Evolutionary conservation across 139 green algal genomes (phyloP).

Genomic region (Chlorella sorokiniana): DNA sequence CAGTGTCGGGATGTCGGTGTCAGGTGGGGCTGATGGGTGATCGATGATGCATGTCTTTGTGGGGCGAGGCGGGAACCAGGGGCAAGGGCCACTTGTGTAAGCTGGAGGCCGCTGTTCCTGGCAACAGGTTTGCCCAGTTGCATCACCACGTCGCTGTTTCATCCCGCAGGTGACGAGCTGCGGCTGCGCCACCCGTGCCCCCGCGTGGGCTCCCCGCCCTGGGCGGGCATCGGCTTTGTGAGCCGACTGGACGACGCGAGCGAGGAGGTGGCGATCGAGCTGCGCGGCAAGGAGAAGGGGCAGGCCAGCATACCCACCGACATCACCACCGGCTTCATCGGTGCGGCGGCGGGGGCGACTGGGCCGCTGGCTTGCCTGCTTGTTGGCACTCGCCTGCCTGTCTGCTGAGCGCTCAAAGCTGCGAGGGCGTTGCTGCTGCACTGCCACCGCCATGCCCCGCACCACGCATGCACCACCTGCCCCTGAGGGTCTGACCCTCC

Average conservation of each 20-base stretch:
- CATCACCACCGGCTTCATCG: constrained; percentile 75
- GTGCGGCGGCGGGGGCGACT: background rate
- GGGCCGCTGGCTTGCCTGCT: background rate
- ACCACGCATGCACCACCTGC: no score
- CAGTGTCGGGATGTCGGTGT: no score
- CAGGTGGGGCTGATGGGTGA: no score
- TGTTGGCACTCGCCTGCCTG: background rate
- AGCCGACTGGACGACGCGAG: constrained; percentile 75
- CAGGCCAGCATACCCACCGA: constrained; percentile 52
- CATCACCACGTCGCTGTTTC: background rate
- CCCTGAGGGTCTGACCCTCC: background rate
- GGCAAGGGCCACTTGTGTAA: no score
- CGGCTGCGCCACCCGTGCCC: constrained; percentile 76
- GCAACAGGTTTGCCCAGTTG: background rate
- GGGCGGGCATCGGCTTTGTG: constrained; percentile 80
- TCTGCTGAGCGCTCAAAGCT: background rate
- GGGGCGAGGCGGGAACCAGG: no score
- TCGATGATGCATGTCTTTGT: no score
- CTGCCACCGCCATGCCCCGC: no score
- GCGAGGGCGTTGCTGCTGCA: background rate
- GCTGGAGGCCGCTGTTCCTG: no score
- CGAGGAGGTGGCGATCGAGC: constrained; percentile 88
- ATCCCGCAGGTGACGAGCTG: constrained; percentile 88
- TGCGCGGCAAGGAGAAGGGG: constrained; percentile 51
- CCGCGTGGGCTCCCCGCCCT: constrained; percentile 55